phyloP scores from a whole-genome alignment of 164 flowering plant species.

The Liquidambar formosana region DNA sequence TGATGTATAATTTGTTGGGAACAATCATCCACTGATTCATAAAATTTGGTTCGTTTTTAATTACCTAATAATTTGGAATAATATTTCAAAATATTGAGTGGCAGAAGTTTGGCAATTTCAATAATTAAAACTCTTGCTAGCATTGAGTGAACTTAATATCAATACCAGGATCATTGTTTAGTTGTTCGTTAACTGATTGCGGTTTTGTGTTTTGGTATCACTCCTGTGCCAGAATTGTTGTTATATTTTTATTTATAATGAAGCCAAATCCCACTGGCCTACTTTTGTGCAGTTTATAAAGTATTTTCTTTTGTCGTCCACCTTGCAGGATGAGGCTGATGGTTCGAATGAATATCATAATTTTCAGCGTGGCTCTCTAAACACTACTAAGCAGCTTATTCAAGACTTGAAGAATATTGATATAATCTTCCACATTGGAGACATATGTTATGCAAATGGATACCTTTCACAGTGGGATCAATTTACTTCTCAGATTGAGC shows the following conservation, averaged over 20 bases:
- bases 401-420: conserved; percentile 58
- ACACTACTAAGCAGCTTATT: conserved; percentile 65
- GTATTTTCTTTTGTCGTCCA: neutral
- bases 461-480: conserved; percentile 83
- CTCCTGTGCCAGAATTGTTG: no score
- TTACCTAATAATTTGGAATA: no score
- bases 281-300: neutral
- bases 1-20: no score
- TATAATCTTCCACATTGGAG: conserved; percentile 74
- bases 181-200: no score
- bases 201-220: no score
- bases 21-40: no score
- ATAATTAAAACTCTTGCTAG: no score
- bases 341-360: conserved; percentile 67
- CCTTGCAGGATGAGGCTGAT: conserved; percentile 64
- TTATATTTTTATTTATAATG: neutral
- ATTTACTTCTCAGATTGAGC: conserved; percentile 68
- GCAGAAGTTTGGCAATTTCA: no score
- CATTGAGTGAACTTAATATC: no score
- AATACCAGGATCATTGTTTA: no score
- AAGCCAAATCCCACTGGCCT: neutral
- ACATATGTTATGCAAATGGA: conserved; percentile 67
- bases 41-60: no score
- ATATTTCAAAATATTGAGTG: no score
- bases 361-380: conserved; percentile 63